Evolutionary conservation across 495 filamentous ascomycete genomes (phyloP).

Genomic region (Penicillium parvum): DNA sequence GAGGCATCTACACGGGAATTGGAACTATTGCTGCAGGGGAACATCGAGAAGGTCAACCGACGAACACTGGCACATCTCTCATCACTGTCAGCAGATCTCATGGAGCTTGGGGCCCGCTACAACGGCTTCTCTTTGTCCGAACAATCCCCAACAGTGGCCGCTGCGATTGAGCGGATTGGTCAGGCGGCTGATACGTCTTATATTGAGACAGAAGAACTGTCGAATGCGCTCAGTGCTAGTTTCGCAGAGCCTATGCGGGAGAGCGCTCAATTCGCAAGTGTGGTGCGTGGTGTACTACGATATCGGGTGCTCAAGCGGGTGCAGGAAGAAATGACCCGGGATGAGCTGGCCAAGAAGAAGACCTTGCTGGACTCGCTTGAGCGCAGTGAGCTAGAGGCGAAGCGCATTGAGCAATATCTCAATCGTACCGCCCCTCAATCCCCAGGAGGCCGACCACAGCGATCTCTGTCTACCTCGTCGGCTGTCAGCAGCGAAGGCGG

Average conservation of each 20-base stretch:
- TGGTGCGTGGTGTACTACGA: conserved; percentile 80
- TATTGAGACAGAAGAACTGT: conserved; percentile 89
- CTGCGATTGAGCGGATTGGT: conserved; percentile 88
- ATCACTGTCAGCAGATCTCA: conserved; percentile 77
- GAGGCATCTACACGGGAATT: conserved; percentile 84
- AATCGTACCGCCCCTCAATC: conserved; percentile 54
- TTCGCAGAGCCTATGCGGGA: conserved; percentile 98
- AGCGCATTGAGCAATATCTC: conserved; percentile 88
- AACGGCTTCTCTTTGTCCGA: conserved; percentile 97
- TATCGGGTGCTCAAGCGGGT: conserved; percentile 89
- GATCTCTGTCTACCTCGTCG: conserved; percentile 60
- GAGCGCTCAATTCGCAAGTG: conserved; percentile 92
- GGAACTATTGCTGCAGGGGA: conserved; percentile 79
- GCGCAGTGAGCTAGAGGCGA: conserved; percentile 83
- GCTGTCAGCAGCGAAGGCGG: conserved; percentile 42
- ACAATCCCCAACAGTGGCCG: conserved; percentile 77
- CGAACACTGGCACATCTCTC: conserved; percentile 81
- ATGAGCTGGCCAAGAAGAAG: conserved; percentile 81
- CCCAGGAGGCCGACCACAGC: conserved; percentile 47
- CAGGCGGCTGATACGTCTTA: conserved; percentile 96
- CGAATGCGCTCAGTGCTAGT: conserved; percentile 71
- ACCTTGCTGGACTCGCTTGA: conserved; percentile 76
- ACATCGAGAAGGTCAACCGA: conserved; percentile 93
- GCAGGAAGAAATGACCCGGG: conserved; percentile 94
- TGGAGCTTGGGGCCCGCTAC: conserved; percentile 86